Evolutionary conservation across 75 land plant species (phyloP), one percentile per base, ranked within the genome.

Genomic region (Larix kaempferi): DNA sequence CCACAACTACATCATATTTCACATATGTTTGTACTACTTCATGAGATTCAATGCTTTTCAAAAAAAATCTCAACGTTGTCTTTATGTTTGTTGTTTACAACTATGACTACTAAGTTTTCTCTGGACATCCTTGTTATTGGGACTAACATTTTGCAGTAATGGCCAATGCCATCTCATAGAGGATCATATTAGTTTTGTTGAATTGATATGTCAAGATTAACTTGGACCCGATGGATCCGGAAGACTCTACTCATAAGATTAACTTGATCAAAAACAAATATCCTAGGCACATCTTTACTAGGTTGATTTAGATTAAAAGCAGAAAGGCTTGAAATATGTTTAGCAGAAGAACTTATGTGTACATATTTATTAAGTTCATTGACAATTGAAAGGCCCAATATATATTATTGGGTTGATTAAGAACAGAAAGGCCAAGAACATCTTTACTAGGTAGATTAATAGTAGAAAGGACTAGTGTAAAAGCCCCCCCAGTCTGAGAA

Each of bases 391-490:
- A 54, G 69, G 35, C 54, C n/a, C 8, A 22, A 23, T 63, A 17
- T n/a, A 63, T 49, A 5, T 23, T 25, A 59, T 57, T 55, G n/a
- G 73, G 56, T 8, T 25, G 76, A 22, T 17, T 57, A 56, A 78
- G 26, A 16, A 58, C 21, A 5, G 76, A 59, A 66, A 23, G 59
- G 0, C 71, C 57, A 27, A 80, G 37, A 35, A 41, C 22, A 11
- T 39, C 29, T 17, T 56, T 80, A 41, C 52, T n/a, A 56, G 78
- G 57, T 59, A 74, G 12, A 62, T 44, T 35, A 78, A 27, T 37
- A 75, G 80, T 23, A 85, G 71, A 63, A 81, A 13, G 60, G 84
- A 83, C 62, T 80, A 60, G 23, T 82, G 87, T 64, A 81, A 79
- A 78, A 85, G 78, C 49, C 59, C 41, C 14, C 69, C 49, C 77